phyloP scores from a whole-genome alignment of 192 early-diverging fungal genomes.

The Dispira simplex region DNA sequence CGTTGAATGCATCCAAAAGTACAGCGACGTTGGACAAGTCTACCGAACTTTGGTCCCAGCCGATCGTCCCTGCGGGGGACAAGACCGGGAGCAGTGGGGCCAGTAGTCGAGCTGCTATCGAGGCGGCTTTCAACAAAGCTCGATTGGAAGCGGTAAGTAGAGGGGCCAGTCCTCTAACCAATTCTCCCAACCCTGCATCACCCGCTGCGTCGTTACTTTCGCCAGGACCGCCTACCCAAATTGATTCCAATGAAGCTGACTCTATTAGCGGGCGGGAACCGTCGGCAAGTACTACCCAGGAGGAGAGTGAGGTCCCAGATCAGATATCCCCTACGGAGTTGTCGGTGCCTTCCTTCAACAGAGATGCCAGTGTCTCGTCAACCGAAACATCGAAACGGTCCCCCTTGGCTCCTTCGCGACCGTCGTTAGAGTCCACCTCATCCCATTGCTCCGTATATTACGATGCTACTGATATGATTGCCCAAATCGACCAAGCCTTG shows the following conservation, averaged over 20 bases:
- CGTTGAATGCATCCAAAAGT: not conserved
- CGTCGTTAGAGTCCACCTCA: constrained; percentile 5
- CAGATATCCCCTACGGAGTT: not conserved
- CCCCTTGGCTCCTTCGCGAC: not conserved
- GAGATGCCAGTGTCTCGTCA: not conserved
- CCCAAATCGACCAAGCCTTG: not conserved
- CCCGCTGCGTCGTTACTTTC: too few relatives aligned
- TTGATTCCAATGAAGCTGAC: too few relatives aligned
- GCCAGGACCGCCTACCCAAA: too few relatives aligned
- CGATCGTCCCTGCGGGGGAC: not conserved
- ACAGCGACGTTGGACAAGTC: not conserved
- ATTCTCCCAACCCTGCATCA: too few relatives aligned
- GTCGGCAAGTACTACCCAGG: too few relatives aligned
- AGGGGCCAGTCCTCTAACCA: too few relatives aligned
- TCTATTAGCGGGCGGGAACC: too few relatives aligned
- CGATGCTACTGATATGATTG: constrained; percentile 4
- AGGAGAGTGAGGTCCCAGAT: not conserved
- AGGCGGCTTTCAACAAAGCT: not conserved
- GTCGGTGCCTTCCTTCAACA: not conserved
- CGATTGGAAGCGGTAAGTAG: not conserved
- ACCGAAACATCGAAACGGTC: not conserved
- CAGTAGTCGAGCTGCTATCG: constrained; percentile 2
- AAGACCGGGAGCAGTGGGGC: not conserved
- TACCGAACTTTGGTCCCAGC: not conserved
- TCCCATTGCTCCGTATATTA: constrained; percentile 5